Percentiles rank a stretch among this genome's conserved stretches.
Conservation (phyloP, 345 rosid species). For the Geranium brycei region DNA sequence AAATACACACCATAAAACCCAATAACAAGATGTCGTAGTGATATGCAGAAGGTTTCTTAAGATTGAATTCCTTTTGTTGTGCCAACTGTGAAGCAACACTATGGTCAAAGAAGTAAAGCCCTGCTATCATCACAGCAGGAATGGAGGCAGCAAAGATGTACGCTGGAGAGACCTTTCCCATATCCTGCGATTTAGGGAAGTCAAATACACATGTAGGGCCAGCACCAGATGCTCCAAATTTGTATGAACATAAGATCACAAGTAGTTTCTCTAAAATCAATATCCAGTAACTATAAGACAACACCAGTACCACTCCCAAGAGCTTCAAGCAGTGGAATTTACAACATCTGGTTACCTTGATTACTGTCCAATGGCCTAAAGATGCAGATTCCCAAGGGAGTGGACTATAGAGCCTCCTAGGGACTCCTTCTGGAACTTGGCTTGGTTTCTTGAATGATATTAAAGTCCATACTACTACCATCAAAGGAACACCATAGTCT, state of each 20-base stretch:
- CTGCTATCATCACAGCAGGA: conserved; percentile 84
- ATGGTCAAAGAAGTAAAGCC: conserved; percentile 80
- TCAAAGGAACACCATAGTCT: conserved; percentile 71
- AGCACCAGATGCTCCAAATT: too few species aligned
- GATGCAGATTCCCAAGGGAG: conserved; percentile 76
- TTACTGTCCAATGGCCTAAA: conserved; percentile 67
- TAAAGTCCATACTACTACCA: conserved; percentile 57
- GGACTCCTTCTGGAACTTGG: conserved; percentile 39
- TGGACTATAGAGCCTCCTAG: conserved; percentile 59
- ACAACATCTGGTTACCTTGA: conserved; percentile 27
- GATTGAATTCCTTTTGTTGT: conserved; percentile 70
- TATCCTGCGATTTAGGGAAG: conserved; percentile 39
- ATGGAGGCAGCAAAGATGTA: conserved; percentile 61
- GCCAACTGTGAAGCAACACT: conserved; percentile 87
- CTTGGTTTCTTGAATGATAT: conserved; percentile 43
- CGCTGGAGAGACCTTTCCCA: conserved; percentile 52
- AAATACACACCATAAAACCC: conserved; percentile 38
- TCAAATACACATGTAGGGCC: too few species aligned
- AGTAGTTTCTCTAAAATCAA: too few species aligned
- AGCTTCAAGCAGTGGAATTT: background rate
- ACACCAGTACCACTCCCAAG: too few species aligned
- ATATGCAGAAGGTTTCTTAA: conserved; percentile 68
- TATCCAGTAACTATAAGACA: background rate
- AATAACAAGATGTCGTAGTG: conserved; percentile 69
- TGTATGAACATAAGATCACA: too few species aligned